Conservation (phyloP, 2,329 filamentous ascomycete genomes). For the Colletotrichum sp. region DNA sequence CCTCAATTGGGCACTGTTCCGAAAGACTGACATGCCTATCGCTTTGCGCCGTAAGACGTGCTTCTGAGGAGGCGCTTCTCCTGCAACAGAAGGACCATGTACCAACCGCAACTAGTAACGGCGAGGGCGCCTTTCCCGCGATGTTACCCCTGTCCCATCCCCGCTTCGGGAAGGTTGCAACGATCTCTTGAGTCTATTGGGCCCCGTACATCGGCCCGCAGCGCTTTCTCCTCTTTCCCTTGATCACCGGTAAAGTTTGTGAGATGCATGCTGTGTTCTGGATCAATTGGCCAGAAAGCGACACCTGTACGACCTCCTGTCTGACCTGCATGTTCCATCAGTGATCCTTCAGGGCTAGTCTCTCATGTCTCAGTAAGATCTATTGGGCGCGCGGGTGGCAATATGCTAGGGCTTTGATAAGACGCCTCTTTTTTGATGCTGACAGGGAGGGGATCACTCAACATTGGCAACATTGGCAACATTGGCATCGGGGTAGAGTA, state of each 20-base stretch:
- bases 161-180: constrained; percentile 4
- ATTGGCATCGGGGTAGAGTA: background rate
- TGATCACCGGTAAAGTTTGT: background rate
- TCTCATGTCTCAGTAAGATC: background rate
- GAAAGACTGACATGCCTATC: background rate
- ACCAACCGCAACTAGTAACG: background rate
- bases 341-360: background rate
- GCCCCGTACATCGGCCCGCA: background rate
- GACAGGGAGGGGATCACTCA: background rate
- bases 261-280: constrained; percentile 1
- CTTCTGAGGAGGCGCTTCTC: background rate
- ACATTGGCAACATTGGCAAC: background rate
- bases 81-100: background rate
- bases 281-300: background rate
- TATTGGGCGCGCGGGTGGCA: background rate
- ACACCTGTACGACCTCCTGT: background rate
- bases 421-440: background rate
- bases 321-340: constrained; percentile 2
- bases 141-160: background rate
- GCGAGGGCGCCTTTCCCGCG: background rate
- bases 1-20: background rate
- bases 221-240: background rate
- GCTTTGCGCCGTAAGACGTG: background rate
- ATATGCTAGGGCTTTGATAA: constrained; percentile 3
- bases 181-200: background rate